Evolutionary conservation across 768 basidiomycete genomes (phyloP).

Genomic region (Stropharia rugosoannulata): DNA sequence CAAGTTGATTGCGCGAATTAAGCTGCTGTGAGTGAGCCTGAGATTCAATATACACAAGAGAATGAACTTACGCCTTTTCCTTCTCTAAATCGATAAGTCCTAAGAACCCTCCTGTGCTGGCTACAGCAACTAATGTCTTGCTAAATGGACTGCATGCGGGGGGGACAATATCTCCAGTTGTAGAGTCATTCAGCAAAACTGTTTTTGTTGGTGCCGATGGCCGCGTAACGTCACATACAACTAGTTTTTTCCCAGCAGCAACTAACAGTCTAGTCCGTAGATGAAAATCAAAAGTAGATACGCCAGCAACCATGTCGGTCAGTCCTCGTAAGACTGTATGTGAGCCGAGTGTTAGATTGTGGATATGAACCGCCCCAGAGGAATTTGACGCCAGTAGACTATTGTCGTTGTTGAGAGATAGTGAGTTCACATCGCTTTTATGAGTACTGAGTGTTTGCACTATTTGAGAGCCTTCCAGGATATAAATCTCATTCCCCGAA

Average conservation of each 20-base stretch:
- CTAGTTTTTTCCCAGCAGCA: slow-evolving; percentile 46
- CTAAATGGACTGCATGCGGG: slow-evolving; percentile 74
- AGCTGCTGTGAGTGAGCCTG: slow-evolving; percentile 30
- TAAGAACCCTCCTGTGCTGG: slow-evolving; percentile 52
- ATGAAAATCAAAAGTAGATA: slow-evolving; percentile 65
- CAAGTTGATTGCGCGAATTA: slow-evolving; percentile 57
- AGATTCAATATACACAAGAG: neutral
- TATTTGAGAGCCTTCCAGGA: slow-evolving; percentile 48
- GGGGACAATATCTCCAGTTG: slow-evolving; percentile 48
- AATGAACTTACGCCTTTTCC: slow-evolving; percentile 56
- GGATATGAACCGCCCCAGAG: slow-evolving; percentile 49
- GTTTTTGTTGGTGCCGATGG: slow-evolving; percentile 55
- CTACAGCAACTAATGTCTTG: slow-evolving; percentile 65
- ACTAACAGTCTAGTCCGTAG: slow-evolving; percentile 60
- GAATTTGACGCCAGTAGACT: slow-evolving; percentile 60
- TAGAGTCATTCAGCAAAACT: slow-evolving; percentile 43
- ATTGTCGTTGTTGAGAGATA: slow-evolving; percentile 60
- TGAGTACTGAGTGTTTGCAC: slow-evolving; percentile 52
- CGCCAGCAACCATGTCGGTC: slow-evolving; percentile 36
- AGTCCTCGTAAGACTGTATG: slow-evolving; percentile 57
- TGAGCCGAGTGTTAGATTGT: slow-evolving; percentile 56
- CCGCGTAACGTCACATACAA: slow-evolving; percentile 63
- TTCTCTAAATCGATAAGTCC: slow-evolving; percentile 72
- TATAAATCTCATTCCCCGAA: slow-evolving; percentile 41
- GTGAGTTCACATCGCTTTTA: slow-evolving; percentile 44